Evolutionary conservation across 1,284 basidiomycete species (phyloP), one percentile per base, ranked within the genome.

Genomic region (Prillingera fragicola): DNA sequence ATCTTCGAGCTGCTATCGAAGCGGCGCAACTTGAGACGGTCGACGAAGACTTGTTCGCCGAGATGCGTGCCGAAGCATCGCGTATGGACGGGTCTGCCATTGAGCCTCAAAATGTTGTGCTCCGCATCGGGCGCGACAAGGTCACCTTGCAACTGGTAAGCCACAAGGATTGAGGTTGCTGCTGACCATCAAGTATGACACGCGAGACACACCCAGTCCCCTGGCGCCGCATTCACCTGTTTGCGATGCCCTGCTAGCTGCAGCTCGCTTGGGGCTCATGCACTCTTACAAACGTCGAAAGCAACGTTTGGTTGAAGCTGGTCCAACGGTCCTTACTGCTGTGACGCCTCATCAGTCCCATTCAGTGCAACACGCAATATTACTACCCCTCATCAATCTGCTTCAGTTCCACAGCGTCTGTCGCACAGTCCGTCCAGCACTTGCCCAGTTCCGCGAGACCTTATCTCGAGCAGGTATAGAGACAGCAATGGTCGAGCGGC

Each of bases 31-130:
- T 60, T 27, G 70, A 72, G 42, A 61, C 63, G 7, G 60, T 72
- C 25, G 70, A 72, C 36, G 65, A 68, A 42, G 70, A 72, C 34
- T 48, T 72, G 5, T 71, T 65, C 42, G 48, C 48, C 32, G 62
- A 65, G 51, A 48, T 65, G 4, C 55, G 59, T 4, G 33, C 31
- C 14, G 65, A 65, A 41, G 56, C 55, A 1, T 15, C 38, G 4
- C 45, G 50, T 12, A 17, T 56, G 15, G 54, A 52, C 25, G 48
- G 39, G 10, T 48, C 50, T 6, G 48, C 50, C 8, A 43, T 61
- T 12, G 59, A 62, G 21, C 37, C 48, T 2, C 36, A 45, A 18
- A 45, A 46, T 3, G 45, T 64, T 12, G 34, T 43, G 0, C 33
- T 64, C 1, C 37, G 47, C 8, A 40, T 60, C 6, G 65, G 58